phyloP scores from a whole-genome alignment of 2,329 filamentous ascomycete species.

The Fusarium sp. region DNA sequence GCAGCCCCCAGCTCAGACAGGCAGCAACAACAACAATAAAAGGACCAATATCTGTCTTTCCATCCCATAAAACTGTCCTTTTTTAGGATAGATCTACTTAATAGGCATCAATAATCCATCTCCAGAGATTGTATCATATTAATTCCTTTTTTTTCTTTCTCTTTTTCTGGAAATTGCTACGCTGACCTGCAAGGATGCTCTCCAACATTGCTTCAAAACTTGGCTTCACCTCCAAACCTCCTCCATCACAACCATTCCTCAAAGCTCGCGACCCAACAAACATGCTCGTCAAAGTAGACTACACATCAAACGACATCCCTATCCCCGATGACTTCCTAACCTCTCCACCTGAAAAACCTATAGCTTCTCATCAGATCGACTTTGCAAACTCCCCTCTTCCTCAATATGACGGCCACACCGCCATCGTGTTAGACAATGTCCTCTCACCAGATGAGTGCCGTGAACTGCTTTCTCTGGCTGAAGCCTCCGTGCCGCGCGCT shows the following conservation, averaged over 20 bases:
- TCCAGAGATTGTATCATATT: background rate
- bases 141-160: background rate
- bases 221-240: conserved; percentile 24
- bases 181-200: conserved; percentile 34
- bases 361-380: conserved; percentile 63
- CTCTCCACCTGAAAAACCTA: conserved; percentile 54
- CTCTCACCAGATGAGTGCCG: conserved; percentile 70
- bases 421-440: conserved; percentile 72
- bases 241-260: conserved; percentile 1
- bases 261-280: conserved; percentile 12
- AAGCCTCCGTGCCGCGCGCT: conserved; percentile 60
- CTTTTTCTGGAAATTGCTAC: background rate
- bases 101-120: background rate
- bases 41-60: conserved; percentile 6
- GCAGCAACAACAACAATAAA: conserved; percentile 21
- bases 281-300: conserved; percentile 30
- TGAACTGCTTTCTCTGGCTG: conserved; percentile 64
- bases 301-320: conserved; percentile 51
- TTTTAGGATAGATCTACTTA: background rate
- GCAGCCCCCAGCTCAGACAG: conserved; percentile 5
- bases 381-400: conserved; percentile 64
- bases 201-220: conserved; percentile 44
- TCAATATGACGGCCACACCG: conserved; percentile 66
- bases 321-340: conserved; percentile 62
- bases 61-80: conserved; percentile 1